Evolutionary conservation across 306 rosid species (phyloP).

Genomic region (Medicago ruthenica): DNA sequence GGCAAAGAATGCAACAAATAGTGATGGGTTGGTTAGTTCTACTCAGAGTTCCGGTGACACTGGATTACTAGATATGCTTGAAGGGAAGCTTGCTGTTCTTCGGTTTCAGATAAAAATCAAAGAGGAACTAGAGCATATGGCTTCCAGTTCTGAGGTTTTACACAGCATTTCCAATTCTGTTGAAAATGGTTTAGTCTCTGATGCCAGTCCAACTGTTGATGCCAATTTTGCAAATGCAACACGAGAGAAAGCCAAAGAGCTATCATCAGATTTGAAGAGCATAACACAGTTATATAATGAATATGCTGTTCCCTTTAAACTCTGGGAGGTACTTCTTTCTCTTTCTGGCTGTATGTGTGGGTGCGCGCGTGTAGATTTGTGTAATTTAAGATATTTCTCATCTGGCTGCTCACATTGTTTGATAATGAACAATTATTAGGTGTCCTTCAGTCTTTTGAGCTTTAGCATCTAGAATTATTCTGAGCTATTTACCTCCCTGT

Average conservation of each 20-base stretch:
- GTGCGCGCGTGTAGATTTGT: conserved; percentile 9
- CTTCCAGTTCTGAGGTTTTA: conserved; percentile 68
- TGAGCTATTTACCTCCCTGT: conserved; percentile 19
- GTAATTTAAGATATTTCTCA: conserved; percentile 25
- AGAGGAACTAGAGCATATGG: conserved; percentile 82
- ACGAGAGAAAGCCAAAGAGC: conserved; percentile 74
- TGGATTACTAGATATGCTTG: conserved; percentile 92
- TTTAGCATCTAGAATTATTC: conserved; percentile 12
- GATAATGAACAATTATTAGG: conserved; percentile 19
- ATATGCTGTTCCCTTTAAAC: conserved; percentile 92
- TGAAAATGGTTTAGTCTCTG: conserved; percentile 58
- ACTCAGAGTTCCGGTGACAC: conserved; percentile 65
- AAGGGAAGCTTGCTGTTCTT: conserved; percentile 99
- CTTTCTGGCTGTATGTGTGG: not conserved
- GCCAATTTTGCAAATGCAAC: conserved; percentile 55
- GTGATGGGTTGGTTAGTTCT: conserved; percentile 72
- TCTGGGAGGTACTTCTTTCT: conserved; percentile 85
- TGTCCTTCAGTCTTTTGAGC: conserved; percentile 19
- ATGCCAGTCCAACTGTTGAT: conserved; percentile 49
- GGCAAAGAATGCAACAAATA: conserved; percentile 77
- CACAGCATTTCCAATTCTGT: conserved; percentile 59
- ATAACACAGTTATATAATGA: conserved; percentile 96
- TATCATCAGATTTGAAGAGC: conserved; percentile 79
- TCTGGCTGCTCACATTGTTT: conserved; percentile 23
- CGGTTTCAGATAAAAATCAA: conserved; percentile 90